phyloP scores from a whole-genome alignment of 768 basidiomycete species.

The Hypholoma sublateritium region DNA sequence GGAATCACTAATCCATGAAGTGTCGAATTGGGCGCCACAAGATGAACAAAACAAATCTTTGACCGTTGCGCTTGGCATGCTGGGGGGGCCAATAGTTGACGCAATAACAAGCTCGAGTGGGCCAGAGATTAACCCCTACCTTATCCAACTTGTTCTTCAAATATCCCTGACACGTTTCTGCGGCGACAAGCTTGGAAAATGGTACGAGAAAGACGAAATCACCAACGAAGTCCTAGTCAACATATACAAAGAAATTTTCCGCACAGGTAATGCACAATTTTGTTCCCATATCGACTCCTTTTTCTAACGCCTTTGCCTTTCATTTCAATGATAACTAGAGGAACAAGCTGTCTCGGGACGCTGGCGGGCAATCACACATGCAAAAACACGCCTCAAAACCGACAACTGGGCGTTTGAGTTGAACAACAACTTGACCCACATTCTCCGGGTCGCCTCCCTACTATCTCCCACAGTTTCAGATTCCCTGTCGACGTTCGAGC shows the following conservation, averaged over 20 bases:
- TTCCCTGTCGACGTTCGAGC: slow-evolving; percentile 10
- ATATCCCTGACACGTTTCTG: slow-evolving; percentile 12
- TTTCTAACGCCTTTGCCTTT: neutral
- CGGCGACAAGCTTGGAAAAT: slow-evolving; percentile 2
- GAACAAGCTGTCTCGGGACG: slow-evolving; percentile 22
- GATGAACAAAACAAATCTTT: too few species aligned
- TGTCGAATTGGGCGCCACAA: too few species aligned
- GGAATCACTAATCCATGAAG: slow-evolving; percentile 28
- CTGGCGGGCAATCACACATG: slow-evolving; percentile 21
- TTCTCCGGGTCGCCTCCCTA: too few species aligned
- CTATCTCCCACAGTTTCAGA: too few species aligned
- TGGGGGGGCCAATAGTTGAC: too few species aligned
- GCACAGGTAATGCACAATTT: slow-evolving; percentile 10
- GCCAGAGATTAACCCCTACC: slow-evolving; percentile 12
- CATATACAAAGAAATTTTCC: slow-evolving; percentile 15
- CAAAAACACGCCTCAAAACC: slow-evolving; percentile 16
- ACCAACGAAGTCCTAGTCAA: slow-evolving; percentile 1
- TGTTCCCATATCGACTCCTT: neutral
- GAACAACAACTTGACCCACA: neutral
- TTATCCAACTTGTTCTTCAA: slow-evolving; percentile 18
- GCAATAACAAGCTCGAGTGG: neutral
- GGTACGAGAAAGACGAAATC: slow-evolving; percentile 11
- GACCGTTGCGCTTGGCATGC: too few species aligned
- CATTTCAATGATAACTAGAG: slow-evolving; percentile 10
- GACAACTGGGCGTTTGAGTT: slow-evolving; percentile 15